Base-by-base conservation (phyloP, 257 asterid genomes). In the Capsicum chinense region DNA sequence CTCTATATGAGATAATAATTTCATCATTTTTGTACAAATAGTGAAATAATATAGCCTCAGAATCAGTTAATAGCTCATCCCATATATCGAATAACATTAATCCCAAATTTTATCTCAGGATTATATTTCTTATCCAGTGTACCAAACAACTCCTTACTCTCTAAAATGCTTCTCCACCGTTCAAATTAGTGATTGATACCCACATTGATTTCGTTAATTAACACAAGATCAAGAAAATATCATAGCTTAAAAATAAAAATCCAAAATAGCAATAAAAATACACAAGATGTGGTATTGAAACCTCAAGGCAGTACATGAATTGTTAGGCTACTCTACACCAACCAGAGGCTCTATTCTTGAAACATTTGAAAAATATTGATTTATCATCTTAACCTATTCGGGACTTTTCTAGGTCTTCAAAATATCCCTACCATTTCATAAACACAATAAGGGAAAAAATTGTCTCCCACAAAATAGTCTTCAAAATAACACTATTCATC, bases 261-360 rank as follows among this genome's bases (percentile, higher is more conserved):
- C n/a, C 48, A 66, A 66, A 33, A 5, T 66, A 66, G 74, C 42
- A 7, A 14, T 19, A 67, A 14, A 35, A 35, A 67, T 6, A 3
- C 19, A 67, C 6, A 67, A 67, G 48, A 35, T 35, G 74, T 67
- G 74, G 19, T 35, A 66, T 19, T 66, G 9, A 35, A 35, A 67
- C 7, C 74, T 35, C 74, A 67, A 67, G 74, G 39, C 3, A 67
- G 48, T 8, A 35, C 21, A 67, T 67, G 19, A 6, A 35, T 14
- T 67, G 35, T 66, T 33, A 66, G 47, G 47, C 33, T 12, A 64
- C 71, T 12, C 47, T 26, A 1, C 44, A 12, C 47, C 71, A 26
- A 64, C 71, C 71, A 33, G 47, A 64, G 47, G 71, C 47, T 5
- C 47, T 66, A 66, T 66, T 33, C 73, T 64, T 66, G 73, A 66